Percentiles rank a stretch among this genome's conserved stretches.
These are phyloP conservation scores for Lactifluus piperatus DNA, from an alignment of 768 basidiomycete species.

Conservation along the genomic window DNA sequence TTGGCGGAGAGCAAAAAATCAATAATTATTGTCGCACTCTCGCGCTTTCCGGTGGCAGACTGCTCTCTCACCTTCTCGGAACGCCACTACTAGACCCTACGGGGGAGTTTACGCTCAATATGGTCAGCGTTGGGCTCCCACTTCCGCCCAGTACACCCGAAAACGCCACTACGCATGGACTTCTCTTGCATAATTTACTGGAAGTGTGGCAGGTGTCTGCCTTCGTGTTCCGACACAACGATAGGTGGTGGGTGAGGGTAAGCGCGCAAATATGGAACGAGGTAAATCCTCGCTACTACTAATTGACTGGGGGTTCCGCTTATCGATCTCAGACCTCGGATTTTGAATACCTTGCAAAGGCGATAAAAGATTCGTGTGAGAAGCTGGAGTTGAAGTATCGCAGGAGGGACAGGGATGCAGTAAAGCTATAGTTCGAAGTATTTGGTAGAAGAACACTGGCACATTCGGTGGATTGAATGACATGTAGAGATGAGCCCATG, in stretches of 20 bases:
- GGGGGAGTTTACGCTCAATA: constrained; percentile 53
- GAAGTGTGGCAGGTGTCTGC: constrained; percentile 27
- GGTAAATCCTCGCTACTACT: constrained; percentile 19
- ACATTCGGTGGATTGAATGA: neutral
- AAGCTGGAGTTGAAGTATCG: constrained; percentile 16
- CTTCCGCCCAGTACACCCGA: constrained; percentile 23
- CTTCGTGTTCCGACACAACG: constrained; percentile 25
- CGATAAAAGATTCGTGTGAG: constrained; percentile 20
- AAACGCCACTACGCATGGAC: constrained; percentile 12
- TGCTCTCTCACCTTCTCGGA: constrained; percentile 49
- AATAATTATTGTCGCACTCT: constrained; percentile 60
- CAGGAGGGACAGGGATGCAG: neutral
- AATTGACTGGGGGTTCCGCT: neutral
- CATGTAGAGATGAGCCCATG: neutral
- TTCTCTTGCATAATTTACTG: constrained; percentile 24
- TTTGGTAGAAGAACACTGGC: neutral
- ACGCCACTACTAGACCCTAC: constrained; percentile 52
- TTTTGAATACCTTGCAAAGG: constrained; percentile 24
- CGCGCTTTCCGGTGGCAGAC: constrained; percentile 56
- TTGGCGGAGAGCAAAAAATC: constrained; percentile 72
- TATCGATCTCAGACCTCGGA: constrained; percentile 21
- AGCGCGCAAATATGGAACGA: constrained; percentile 33
- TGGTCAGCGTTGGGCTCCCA: constrained; percentile 51
- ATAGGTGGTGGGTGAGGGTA: constrained; percentile 30
- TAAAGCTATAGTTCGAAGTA: neutral